These are phyloP conservation scores for Aspergillus taichungensis DNA, from an alignment of 495 filamentous ascomycete species.

Conservation along the genomic window DNA sequence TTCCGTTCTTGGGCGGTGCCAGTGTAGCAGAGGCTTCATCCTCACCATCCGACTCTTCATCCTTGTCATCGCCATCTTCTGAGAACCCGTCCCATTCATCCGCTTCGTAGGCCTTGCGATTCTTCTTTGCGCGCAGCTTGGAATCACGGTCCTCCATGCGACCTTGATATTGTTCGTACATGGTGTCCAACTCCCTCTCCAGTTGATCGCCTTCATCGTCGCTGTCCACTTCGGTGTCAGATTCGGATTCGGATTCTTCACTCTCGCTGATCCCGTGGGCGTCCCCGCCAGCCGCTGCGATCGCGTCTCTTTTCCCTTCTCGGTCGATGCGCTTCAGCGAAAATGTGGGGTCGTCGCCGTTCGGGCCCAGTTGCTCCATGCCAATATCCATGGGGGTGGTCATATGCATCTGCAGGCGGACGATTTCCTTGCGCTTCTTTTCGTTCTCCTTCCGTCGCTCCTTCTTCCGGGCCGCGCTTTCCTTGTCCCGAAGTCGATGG, in stretches of 20 bases:
- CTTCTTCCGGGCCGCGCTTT: slow-evolving; percentile 63
- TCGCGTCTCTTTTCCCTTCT: slow-evolving; percentile 54
- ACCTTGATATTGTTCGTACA: slow-evolving; percentile 83
- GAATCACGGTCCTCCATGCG: slow-evolving; percentile 68
- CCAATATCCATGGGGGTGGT: slow-evolving; percentile 91
- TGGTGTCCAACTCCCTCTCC: slow-evolving; percentile 71
- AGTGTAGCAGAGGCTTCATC: slow-evolving; percentile 41
- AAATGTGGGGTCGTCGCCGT: slow-evolving; percentile 75
- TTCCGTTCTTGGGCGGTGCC: slow-evolving; percentile 32
- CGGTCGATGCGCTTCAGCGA: slow-evolving; percentile 70
- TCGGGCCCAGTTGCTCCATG: slow-evolving; percentile 75
- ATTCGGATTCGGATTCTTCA: slow-evolving; percentile 52
- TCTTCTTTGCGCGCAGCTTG: slow-evolving; percentile 82
- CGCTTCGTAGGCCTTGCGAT: slow-evolving; percentile 71
- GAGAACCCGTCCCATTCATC: slow-evolving; percentile 91
- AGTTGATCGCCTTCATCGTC: slow-evolving; percentile 76
- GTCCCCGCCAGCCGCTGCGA: slow-evolving; percentile 61
- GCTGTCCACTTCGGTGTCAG: slow-evolving; percentile 45
- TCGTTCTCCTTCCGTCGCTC: slow-evolving; percentile 79
- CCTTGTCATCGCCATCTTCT: slow-evolving; percentile 47
- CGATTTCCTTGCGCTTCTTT: slow-evolving; percentile 79
- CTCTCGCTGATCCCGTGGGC: slow-evolving; percentile 44
- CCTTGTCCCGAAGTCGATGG: slow-evolving; percentile 68
- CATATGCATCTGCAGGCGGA: slow-evolving; percentile 96
- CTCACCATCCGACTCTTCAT: slow-evolving; percentile 47